Conservation (phyloP, 1,284 basidiomycete genomes). For the Austroboletus novae-zelandiae region DNA sequence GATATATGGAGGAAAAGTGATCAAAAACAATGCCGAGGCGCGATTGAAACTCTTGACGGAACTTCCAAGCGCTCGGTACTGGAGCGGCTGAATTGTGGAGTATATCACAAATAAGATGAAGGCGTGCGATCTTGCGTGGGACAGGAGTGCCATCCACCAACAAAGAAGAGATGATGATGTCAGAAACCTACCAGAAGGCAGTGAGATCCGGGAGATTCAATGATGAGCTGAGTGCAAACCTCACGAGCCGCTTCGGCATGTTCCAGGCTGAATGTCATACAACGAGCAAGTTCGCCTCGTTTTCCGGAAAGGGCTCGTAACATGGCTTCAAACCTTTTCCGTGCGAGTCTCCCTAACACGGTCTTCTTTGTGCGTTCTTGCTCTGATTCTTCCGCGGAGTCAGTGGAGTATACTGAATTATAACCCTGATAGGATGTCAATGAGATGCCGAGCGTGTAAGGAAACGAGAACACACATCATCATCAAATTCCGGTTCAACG, state of each 20-base stretch:
- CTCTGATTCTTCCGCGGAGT: slow-evolving; percentile 93
- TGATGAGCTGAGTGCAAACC: slow-evolving; percentile 41
- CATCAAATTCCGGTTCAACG: slow-evolving; percentile 72
- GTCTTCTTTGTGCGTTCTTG: slow-evolving; percentile 74
- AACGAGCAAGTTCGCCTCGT: slow-evolving; percentile 87
- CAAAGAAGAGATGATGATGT: slow-evolving; percentile 83
- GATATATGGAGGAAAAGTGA: slow-evolving; percentile 89
- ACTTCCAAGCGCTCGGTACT: slow-evolving; percentile 91
- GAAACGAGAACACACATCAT: slow-evolving; percentile 59
- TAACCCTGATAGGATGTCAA: slow-evolving; percentile 61
- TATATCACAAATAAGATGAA: slow-evolving; percentile 96
- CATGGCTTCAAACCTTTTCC: slow-evolving; percentile 86
- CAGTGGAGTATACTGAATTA: slow-evolving; percentile 90
- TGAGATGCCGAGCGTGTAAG: neutral
- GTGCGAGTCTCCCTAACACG: slow-evolving; percentile 73
- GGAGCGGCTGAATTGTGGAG: slow-evolving; percentile 93
- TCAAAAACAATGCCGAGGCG: slow-evolving; percentile 88
- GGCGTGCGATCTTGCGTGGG: slow-evolving; percentile 91
- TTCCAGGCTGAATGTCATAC: slow-evolving; percentile 94
- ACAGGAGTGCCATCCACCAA: slow-evolving; percentile 87
- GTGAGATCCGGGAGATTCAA: slow-evolving; percentile 5
- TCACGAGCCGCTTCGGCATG: slow-evolving; percentile 93
- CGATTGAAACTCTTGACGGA: slow-evolving; percentile 86
- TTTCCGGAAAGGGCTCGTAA: slow-evolving; percentile 83
- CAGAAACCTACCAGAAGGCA: slow-evolving; percentile 60